Conservation (phyloP, 208 protist genomes). For the Endotrypanum monterogeii region DNA sequence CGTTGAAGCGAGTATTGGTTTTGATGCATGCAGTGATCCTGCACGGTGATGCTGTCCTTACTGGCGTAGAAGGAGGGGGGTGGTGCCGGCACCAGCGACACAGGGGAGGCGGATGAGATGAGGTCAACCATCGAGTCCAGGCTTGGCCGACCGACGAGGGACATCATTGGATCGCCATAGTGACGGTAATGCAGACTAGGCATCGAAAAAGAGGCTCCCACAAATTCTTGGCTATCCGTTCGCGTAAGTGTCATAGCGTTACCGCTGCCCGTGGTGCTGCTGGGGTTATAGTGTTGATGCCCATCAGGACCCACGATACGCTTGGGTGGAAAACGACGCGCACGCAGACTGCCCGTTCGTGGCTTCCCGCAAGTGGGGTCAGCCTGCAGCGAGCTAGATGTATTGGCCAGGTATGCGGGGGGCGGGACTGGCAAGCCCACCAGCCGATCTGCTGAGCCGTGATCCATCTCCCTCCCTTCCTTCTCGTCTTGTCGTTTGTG, state of each 20-base stretch:
- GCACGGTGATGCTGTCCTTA: conserved; percentile 19
- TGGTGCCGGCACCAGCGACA: conserved; percentile 2
- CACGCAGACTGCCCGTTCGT: conserved; percentile 30
- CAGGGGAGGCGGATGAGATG: conserved; percentile 15
- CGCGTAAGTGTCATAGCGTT: conserved; percentile 6
- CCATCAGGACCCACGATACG: conserved; percentile 1
- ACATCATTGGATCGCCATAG: conserved; percentile 13
- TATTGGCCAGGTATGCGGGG: neutral
- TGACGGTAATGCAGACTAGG: conserved; percentile 17
- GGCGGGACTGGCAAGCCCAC: neutral
- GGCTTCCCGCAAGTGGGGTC: conserved; percentile 5
- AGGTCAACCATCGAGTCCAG: conserved; percentile 23
- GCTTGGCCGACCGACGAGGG: conserved; percentile 15
- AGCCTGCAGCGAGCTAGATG: neutral
- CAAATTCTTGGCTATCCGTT: conserved; percentile 14
- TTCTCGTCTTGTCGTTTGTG: neutral
- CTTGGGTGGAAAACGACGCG: conserved; percentile 28
- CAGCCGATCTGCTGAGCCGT: neutral
- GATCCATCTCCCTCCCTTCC: neutral
- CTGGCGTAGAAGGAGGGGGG: conserved; percentile 8
- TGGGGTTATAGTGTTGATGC: neutral
- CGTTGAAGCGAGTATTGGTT: neutral
- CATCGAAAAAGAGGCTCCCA: conserved; percentile 1
- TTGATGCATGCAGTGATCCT: conserved; percentile 17
- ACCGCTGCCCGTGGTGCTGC: neutral